Base-by-base conservation (phyloP, 2,329 filamentous ascomycete species). In the Epicoccum nigrum region DNA sequence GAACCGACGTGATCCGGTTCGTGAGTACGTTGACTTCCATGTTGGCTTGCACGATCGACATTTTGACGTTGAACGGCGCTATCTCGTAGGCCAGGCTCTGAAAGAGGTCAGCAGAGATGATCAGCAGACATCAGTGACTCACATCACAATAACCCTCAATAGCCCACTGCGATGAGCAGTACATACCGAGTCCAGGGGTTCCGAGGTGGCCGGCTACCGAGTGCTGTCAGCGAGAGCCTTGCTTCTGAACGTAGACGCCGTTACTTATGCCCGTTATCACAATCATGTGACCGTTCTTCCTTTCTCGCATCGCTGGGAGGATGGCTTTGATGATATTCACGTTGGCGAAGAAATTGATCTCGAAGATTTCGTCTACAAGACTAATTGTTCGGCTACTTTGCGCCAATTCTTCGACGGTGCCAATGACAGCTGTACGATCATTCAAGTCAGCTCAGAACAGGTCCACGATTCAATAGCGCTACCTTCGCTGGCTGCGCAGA, bases 91-190 rank as follows among this genome's bases (percentile, higher is more conserved):
- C 92, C 19, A 99, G 81, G 53, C 90, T 85, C 79, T 82, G 54
- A 2, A 20, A 2, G 7, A 7, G 4, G 16, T 44, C 19, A 45
- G 25, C 17, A 6, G 13, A 21, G 9, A n/a, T 16, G 13, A 9
- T 39, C 8, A 28, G 2, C 16, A 31, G 4, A 13, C 8, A 4
- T 5, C 2, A n/a, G 13, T 20, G 7, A 17, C 42, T 34, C 65
- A 82, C 91, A 75, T 97, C 93, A 76, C 92, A 97, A 72, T 94
- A 97, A 15, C 93, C 94, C 75, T 97, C 94, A 28, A 97, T 83
- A 1, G 92, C 94, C 92, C 93, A 97, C 30, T 92, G 92, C 12
- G 92, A 89, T 15, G 93, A 91, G 59, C 92, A 94, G 72, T 96
- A 94, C 79, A 95, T 89, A 48, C 90, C 84, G 76, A 97, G 84